A percentile compares a stretch with the other conserved stretches of the same genome.
These are phyloP conservation scores for Diplocarpon mali DNA, from an alignment of 2,329 filamentous ascomycete genomes.

Conservation along the genomic window DNA sequence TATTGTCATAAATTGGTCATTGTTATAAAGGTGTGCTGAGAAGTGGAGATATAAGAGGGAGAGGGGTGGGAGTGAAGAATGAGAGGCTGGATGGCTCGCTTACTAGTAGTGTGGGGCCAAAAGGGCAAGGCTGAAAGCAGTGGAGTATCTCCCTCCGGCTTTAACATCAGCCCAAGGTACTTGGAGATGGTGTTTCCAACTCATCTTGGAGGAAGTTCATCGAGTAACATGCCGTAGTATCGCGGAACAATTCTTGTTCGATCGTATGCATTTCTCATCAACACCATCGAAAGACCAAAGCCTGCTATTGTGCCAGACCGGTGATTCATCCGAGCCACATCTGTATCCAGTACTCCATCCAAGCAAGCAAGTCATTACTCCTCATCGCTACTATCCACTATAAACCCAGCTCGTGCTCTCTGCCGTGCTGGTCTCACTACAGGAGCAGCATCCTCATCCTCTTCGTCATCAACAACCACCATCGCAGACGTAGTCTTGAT, in stretches of 20 bases:
- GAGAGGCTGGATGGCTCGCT: background rate
- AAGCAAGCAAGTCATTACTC: constrained; percentile 18
- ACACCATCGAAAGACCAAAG: background rate
- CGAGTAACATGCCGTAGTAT: background rate
- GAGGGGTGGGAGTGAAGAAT: background rate
- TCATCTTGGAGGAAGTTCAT: too few species aligned
- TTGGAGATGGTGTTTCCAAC: too few species aligned
- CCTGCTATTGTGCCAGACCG: background rate
- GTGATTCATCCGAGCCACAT: background rate
- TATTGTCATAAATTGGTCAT: background rate
- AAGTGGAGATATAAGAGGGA: background rate
- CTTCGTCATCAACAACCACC: constrained; percentile 25
- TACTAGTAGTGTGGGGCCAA: background rate
- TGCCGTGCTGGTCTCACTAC: constrained; percentile 23
- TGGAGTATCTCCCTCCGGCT: too few species aligned
- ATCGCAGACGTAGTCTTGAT: background rate
- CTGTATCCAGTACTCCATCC: constrained; percentile 3
- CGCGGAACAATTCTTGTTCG: background rate
- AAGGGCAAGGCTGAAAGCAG: background rate
- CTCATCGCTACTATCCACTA: constrained; percentile 47
- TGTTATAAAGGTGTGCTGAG: background rate
- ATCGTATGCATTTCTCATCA: background rate
- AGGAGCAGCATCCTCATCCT: constrained; percentile 33
- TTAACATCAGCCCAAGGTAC: too few species aligned
- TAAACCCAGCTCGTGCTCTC: constrained; percentile 41